phyloP scores from a whole-genome alignment of 805 yeast species.

The Candida tallmaniae region DNA sequence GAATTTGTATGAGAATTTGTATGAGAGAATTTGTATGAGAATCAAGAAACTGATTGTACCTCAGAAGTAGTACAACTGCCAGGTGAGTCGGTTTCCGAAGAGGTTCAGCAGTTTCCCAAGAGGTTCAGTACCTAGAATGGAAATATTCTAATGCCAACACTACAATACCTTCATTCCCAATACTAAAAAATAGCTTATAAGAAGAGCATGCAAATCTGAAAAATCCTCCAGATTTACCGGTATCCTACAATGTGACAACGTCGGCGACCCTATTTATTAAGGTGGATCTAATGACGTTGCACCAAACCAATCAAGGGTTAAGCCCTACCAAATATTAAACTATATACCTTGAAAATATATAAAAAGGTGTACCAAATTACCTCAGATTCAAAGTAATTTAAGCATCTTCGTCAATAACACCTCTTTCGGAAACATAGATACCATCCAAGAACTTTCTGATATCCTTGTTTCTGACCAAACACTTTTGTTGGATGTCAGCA shows the following conservation, averaged over 20 bases:
- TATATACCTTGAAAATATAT: slow-evolving; percentile 16
- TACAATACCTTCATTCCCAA: too few species aligned
- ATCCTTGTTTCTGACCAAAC: slow-evolving; percentile 99
- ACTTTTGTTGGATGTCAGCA: slow-evolving; percentile 96
- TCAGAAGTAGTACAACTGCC: too few species aligned
- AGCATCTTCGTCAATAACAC: slow-evolving; percentile 69
- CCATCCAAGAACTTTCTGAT: slow-evolving; percentile 99
- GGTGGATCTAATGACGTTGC: slow-evolving; percentile 38
- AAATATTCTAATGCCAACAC: too few species aligned
- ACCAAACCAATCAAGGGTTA: slow-evolving; percentile 1
- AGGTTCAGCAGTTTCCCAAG: too few species aligned
- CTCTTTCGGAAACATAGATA: slow-evolving; percentile 97
- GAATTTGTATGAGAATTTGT: too few species aligned
- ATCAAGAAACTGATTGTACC: too few species aligned
- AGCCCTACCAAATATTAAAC: slow-evolving; percentile 7
- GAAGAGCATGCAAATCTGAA: neutral
- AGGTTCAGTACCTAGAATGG: too few species aligned
- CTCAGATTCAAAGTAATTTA: slow-evolving; percentile 13
- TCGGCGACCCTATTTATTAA: slow-evolving; percentile 43
- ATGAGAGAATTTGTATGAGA: too few species aligned
- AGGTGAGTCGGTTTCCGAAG: too few species aligned
- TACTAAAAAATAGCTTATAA: too few species aligned
- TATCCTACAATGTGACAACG: slow-evolving; percentile 25
- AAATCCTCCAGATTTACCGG: too few species aligned
- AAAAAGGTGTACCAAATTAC: slow-evolving; percentile 11